These are phyloP conservation scores for Vickermania spadyakhi DNA, from an alignment of 208 protist genomes.

Conservation along the genomic window DNA sequence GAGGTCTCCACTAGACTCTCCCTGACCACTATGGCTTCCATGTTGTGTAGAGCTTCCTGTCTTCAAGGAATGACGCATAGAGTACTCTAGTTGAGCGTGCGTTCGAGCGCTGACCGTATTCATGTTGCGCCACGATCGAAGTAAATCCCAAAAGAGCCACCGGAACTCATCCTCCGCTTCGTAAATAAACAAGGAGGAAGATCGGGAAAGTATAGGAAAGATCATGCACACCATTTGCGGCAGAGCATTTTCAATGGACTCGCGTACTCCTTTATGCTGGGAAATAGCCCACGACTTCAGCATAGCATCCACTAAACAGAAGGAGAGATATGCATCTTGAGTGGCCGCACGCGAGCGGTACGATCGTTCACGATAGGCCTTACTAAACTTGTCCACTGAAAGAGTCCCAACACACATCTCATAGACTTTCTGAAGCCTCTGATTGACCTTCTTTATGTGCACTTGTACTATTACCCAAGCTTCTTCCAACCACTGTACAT, in stretches of 20 bases:
- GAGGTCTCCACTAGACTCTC: too few species aligned
- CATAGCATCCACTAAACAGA: conserved; percentile 56
- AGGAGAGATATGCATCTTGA: conserved; percentile 67
- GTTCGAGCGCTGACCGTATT: conserved; percentile 23
- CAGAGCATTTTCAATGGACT: conserved; percentile 28
- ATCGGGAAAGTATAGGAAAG: conserved; percentile 27
- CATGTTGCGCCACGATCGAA: conserved; percentile 45
- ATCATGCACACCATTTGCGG: conserved; percentile 46
- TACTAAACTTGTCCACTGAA: background rate
- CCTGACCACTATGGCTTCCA: conserved; percentile 10
- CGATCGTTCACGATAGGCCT: conserved; percentile 20
- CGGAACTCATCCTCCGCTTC: conserved; percentile 50
- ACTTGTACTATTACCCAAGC: conserved; percentile 55
- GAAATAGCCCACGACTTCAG: conserved; percentile 27
- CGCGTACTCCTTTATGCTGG: conserved; percentile 8
- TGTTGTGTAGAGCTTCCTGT: conserved; percentile 19
- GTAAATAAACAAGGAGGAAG: conserved; percentile 10
- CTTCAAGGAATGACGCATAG: conserved; percentile 46
- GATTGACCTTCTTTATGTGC: conserved; percentile 39
- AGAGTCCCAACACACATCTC: background rate
- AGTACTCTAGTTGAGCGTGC: conserved; percentile 48
- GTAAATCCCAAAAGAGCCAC: conserved; percentile 38
- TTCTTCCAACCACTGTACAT: conserved; percentile 30
- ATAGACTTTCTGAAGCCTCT: conserved; percentile 25
- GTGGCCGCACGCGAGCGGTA: conserved; percentile 50